These are phyloP conservation scores for Articulospora tetracladia DNA, from an alignment of 495 filamentous ascomycete species.

Conservation along the genomic window DNA sequence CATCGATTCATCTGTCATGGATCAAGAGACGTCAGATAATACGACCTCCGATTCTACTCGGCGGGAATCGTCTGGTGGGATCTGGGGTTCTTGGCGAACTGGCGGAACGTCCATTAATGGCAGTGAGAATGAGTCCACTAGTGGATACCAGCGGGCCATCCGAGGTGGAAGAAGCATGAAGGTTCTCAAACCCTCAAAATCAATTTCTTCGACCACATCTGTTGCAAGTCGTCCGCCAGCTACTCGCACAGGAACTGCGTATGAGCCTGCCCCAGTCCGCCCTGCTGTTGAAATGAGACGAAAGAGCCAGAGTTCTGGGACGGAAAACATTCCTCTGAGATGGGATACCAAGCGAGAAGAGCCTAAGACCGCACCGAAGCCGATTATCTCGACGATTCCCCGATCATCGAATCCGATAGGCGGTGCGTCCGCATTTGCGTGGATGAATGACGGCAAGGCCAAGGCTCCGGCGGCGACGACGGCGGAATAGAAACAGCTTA, in stretches of 20 bases:
- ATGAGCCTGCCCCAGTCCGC: slow-evolving; percentile 37
- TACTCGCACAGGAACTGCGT: slow-evolving; percentile 38
- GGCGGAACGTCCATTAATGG: slow-evolving; percentile 34
- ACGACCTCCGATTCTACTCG: slow-evolving; percentile 32
- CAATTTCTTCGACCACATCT: slow-evolving; percentile 36
- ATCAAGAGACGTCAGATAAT: slow-evolving; percentile 28
- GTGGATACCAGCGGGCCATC: slow-evolving; percentile 51
- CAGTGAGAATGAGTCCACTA: slow-evolving; percentile 30
- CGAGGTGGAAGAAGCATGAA: slow-evolving; percentile 65
- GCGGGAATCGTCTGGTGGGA: slow-evolving; percentile 43
- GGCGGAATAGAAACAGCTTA: slow-evolving; percentile 19
- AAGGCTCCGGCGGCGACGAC: slow-evolving; percentile 17
- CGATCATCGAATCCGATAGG: slow-evolving; percentile 74
- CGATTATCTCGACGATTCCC: slow-evolving; percentile 35
- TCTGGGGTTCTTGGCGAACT: slow-evolving; percentile 70
- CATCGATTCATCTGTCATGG: slow-evolving; percentile 27
- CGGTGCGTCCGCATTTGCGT: slow-evolving; percentile 92
- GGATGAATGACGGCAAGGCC: slow-evolving; percentile 51
- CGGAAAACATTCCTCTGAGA: too few species aligned
- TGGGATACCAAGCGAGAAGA: slow-evolving; percentile 29
- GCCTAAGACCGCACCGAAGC: slow-evolving; percentile 34
- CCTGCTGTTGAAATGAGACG: slow-evolving; percentile 26
- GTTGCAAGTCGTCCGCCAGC: slow-evolving; percentile 10
- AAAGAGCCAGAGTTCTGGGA: slow-evolving; percentile 21
- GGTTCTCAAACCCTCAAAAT: slow-evolving; percentile 66